phyloP scores from a whole-genome alignment of 768 basidiomycete genomes.

The Heimioporus sp. region DNA sequence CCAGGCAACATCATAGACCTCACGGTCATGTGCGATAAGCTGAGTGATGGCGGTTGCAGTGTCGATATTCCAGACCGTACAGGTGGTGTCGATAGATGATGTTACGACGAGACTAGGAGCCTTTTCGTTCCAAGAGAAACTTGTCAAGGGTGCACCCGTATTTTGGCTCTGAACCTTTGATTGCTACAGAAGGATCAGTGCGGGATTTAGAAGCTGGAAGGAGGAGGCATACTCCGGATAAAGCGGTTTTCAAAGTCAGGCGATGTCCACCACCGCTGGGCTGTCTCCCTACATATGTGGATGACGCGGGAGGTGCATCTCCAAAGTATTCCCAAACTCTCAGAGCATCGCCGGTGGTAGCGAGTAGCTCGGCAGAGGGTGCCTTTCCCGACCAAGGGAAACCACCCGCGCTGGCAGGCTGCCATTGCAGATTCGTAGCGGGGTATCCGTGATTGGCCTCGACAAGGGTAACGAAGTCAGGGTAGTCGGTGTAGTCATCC shows the following conservation, averaged over 20 bases:
- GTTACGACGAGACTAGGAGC: constrained; percentile 90
- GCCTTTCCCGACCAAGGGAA: constrained; percentile 71
- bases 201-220: constrained; percentile 1
- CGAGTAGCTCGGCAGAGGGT: constrained; percentile 73
- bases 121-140: constrained; percentile 97
- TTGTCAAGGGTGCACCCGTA: constrained; percentile 88
- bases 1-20: constrained; percentile 99
- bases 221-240: constrained; percentile 68
- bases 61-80: constrained; percentile 98
- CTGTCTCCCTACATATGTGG: constrained; percentile 70
- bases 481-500: constrained; percentile 78
- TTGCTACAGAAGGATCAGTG: constrained; percentile 48
- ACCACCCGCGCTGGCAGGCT: constrained; percentile 67
- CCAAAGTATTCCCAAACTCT: constrained; percentile 87
- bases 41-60: constrained; percentile 93
- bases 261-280: constrained; percentile 56
- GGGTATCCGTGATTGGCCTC: constrained; percentile 89
- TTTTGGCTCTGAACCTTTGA: constrained; percentile 86
- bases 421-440: constrained; percentile 91
- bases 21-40: constrained; percentile 94
- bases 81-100: constrained; percentile 97
- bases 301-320: constrained; percentile 56
- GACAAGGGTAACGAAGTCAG: constrained; percentile 85
- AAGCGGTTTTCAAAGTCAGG: constrained; percentile 68
- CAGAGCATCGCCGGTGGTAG: constrained; percentile 92